phyloP scores from a whole-genome alignment of 768 basidiomycete species.

The Lentinula guzmanii region DNA sequence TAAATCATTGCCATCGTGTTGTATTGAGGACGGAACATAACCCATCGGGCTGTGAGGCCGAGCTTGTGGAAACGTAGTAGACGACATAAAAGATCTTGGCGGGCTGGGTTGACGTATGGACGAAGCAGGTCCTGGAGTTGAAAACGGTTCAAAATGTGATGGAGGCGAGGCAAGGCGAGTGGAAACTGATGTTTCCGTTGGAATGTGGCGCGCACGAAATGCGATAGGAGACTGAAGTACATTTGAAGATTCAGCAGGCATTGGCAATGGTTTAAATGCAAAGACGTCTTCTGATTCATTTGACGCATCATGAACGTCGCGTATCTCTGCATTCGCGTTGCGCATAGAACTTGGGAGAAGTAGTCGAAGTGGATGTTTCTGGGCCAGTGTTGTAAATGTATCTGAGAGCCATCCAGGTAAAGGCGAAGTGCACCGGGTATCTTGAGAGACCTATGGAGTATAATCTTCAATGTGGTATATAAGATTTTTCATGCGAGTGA shows the following conservation, averaged over 20 bases:
- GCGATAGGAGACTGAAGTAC: neutral
- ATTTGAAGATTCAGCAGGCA: neutral
- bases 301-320: neutral
- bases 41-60: neutral
- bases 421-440: slow-evolving; percentile 17
- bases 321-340: neutral
- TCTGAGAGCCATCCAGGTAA: slow-evolving; percentile 53
- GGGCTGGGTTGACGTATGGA: slow-evolving; percentile 1
- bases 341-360: slow-evolving; percentile 24
- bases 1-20: neutral
- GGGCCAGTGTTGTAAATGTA: slow-evolving; percentile 42
- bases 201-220: neutral
- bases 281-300: neutral
- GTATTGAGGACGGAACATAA: neutral
- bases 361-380: slow-evolving; percentile 41
- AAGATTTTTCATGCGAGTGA: neutral
- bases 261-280: neutral
- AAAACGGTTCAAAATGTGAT: neutral
- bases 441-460: slow-evolving; percentile 9
- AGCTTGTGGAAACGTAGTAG: neutral
- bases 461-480: neutral
- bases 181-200: neutral
- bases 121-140: slow-evolving; percentile 6
- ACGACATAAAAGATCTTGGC: neutral
- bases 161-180: neutral